Evolutionary conservation across 2,329 filamentous ascomycete genomes (phyloP), one percentile per base, ranked within the genome.

Genomic region (Cladosporium sp.): DNA sequence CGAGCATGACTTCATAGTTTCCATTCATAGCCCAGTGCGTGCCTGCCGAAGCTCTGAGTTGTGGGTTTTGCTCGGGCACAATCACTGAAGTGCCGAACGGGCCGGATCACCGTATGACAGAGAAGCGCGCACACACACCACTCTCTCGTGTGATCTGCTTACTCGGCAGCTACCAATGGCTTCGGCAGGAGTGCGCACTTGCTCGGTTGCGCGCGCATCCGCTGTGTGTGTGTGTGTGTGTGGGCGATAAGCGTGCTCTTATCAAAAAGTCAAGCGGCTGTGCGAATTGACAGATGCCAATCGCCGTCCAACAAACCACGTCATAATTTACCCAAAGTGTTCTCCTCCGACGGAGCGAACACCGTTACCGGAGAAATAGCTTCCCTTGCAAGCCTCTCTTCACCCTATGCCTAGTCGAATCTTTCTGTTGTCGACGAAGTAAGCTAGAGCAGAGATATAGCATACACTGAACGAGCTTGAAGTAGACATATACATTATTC

Each of bases 1-100:
- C 31, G 18, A 44, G 35, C 23, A 63, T 63, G 61, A 63, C 61
- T 63, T 63, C 61, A 63, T 63, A 63, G 26, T 23, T 62, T 16
- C 37, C 58, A 35, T 61, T 50, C 58, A 29, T 10, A 49, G 58
- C 58, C 6, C 21, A 8, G 14, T 59, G 56, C 56, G 28, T 23
- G 40, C n/a, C n/a, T 21, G 40, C 16, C 37, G 37, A n/a, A 40
- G 37, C 31, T 31, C 29, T 33, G 33, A n/a, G 37, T 11, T 12
- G 31, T 44, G 37, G 7, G 37, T 10, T 10, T 46, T n/a, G 40
- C 40, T 21, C n/a, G 40, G 40, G 40, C 40, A 46, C 40, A 11
- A 46, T 21, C 40, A 10, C 6, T 44, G 40, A 18, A n/a, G 3
- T 21, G 18, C 40, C 18, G 37, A 40, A 4, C n/a, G 37, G 18